Evolutionary conservation across 495 filamentous ascomycete genomes (phyloP).

Genomic region (Penicillium manginii): DNA sequence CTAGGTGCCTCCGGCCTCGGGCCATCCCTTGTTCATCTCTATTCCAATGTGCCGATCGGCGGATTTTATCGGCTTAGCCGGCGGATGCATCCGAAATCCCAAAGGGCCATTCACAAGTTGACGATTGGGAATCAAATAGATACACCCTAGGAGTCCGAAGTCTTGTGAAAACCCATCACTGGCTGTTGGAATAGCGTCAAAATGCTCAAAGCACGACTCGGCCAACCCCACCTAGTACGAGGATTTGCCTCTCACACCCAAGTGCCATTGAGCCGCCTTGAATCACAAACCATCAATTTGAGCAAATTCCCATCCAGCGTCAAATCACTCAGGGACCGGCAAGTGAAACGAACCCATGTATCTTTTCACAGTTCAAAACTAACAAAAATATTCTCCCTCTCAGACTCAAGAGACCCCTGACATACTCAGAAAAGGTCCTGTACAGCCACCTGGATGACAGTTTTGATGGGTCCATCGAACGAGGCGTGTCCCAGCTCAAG

Average conservation of each 20-base stretch:
- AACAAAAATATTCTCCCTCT: not conserved
- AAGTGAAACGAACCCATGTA: not conserved
- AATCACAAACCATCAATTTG: conserved; percentile 5
- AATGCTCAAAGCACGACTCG: not conserved
- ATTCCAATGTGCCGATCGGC: too few relatives aligned
- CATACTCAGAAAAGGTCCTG: conserved; percentile 5
- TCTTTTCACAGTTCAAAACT: not conserved
- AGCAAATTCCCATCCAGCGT: not conserved
- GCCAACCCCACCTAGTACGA: not conserved
- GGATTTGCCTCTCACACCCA: not conserved
- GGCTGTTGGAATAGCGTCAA: not conserved
- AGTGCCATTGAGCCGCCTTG: conserved; percentile 1
- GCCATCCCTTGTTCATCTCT: too few relatives aligned
- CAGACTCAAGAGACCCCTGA: conserved; percentile 3
- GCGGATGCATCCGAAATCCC: not conserved
- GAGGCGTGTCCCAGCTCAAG: conserved; percentile 82
- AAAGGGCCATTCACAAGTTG: not conserved
- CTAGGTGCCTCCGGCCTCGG: too few relatives aligned
- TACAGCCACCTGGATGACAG: not conserved
- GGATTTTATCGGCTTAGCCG: not conserved
- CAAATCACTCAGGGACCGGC: not conserved
- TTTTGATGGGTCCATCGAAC: conserved; percentile 65
- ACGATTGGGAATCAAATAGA: too few relatives aligned
- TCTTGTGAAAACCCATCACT: too few relatives aligned
- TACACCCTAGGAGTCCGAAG: too few relatives aligned